These are phyloP conservation scores for Solanum boliviense DNA, from an alignment of 257 asterid genomes.

Conservation along the genomic window DNA sequence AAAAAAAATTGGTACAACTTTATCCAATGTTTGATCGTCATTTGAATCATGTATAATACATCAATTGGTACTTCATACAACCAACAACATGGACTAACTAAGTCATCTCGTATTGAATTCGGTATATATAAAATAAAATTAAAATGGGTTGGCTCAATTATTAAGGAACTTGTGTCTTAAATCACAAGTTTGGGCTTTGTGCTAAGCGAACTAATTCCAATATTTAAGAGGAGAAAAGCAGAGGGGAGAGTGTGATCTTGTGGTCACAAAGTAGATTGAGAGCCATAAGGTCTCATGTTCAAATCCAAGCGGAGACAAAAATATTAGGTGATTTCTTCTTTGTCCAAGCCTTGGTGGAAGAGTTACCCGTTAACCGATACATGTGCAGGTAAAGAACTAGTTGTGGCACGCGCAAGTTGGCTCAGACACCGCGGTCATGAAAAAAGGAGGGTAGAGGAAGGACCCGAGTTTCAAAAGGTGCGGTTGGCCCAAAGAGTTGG, in stretches of 20 bases:
- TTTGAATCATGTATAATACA: not conserved
- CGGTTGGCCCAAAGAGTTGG: not conserved
- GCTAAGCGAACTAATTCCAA: not conserved
- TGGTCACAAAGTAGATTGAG: not conserved
- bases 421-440: not conserved
- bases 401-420: not conserved
- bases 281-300: not conserved
- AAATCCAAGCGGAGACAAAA: not conserved
- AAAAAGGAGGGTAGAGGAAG: not conserved
- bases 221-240: not conserved
- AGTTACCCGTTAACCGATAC: not conserved
- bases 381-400: not conserved
- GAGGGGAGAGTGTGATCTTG: not conserved
- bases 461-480: not conserved
- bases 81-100: not conserved
- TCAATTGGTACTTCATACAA: not conserved
- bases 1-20: not conserved
- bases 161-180: not conserved
- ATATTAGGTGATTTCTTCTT: not conserved
- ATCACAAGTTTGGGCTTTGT: not conserved
- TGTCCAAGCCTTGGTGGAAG: not conserved
- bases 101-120: not conserved
- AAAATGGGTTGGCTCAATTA: not conserved
- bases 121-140: not conserved
- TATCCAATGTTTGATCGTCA: not conserved